A percentile compares a stretch with the other conserved stretches of the same genome.
Conservation (phyloP, 805 yeast genomes). For the Candida sonorensis region DNA sequence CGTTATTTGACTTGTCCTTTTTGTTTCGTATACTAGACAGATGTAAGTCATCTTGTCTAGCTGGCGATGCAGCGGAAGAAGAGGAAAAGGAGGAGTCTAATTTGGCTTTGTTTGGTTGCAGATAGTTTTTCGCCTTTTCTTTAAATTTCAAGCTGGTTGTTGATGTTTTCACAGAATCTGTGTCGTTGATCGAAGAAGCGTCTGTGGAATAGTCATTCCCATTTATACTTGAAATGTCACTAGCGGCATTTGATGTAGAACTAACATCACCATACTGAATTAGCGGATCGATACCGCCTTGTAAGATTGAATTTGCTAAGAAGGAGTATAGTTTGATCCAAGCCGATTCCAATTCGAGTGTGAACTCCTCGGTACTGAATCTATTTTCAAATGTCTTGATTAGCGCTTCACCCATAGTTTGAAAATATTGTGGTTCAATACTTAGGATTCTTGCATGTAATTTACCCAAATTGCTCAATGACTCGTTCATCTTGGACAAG, state of each 20-base stretch:
- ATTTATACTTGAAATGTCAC: neutral
- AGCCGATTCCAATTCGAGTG: slow-evolving; percentile 54
- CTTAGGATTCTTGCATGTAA: slow-evolving; percentile 71
- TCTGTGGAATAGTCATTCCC: slow-evolving; percentile 1
- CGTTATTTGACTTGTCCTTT: too few species aligned
- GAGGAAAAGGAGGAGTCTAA: too few species aligned
- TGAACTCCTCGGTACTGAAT: slow-evolving; percentile 38
- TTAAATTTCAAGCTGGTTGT: too few species aligned
- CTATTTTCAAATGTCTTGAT: slow-evolving; percentile 63
- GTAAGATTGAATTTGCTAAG: slow-evolving; percentile 59
- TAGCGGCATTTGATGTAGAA: neutral
- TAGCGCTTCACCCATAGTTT: slow-evolving; percentile 68
- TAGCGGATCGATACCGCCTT: slow-evolving; percentile 50
- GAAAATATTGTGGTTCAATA: slow-evolving; percentile 61
- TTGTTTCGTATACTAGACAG: too few species aligned
- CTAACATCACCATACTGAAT: slow-evolving; percentile 20
- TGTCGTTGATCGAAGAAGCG: too few species aligned
- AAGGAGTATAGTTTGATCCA: slow-evolving; percentile 69
- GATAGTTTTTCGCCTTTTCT: too few species aligned
- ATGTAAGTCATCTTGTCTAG: too few species aligned
- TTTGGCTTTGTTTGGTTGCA: too few species aligned
- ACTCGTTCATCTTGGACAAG: slow-evolving; percentile 49
- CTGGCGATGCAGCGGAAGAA: too few species aligned
- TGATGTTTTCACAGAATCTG: too few species aligned
- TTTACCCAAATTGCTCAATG: slow-evolving; percentile 58